phyloP scores from a whole-genome alignment of 495 filamentous ascomycete genomes.

The Neurospora intermedia region DNA sequence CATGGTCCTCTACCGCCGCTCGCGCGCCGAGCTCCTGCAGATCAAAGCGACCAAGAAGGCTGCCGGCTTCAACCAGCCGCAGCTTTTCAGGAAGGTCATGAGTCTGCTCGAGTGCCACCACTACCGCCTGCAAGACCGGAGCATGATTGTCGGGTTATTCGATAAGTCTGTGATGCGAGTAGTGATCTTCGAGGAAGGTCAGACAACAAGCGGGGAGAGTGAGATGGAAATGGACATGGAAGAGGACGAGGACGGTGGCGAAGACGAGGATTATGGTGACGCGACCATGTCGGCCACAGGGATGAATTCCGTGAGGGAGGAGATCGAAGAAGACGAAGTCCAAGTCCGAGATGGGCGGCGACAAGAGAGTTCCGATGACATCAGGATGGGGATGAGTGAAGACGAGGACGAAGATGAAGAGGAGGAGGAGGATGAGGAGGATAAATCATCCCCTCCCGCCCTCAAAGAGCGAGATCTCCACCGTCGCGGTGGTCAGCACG shows the following conservation, averaged over 20 bases:
- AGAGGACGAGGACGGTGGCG: constrained; percentile 8
- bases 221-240: constrained; percentile 2
- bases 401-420: constrained; percentile 8
- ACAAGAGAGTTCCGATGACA: constrained; percentile 3
- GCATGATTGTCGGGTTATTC: constrained; percentile 86
- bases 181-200: constrained; percentile 54
- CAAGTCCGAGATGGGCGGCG: neutral
- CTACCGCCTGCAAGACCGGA: constrained; percentile 71
- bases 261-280: constrained; percentile 3
- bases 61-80: constrained; percentile 59
- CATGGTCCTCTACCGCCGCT: constrained; percentile 71
- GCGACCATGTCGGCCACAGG: neutral
- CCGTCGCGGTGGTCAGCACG: neutral
- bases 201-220: constrained; percentile 2
- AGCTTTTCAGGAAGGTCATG: constrained; percentile 76
- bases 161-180: constrained; percentile 76
- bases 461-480: neutral
- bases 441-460: constrained; percentile 18
- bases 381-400: constrained; percentile 8
- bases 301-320: neutral
- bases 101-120: constrained; percentile 80
- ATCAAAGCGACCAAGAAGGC: constrained; percentile 40
- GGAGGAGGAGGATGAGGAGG: constrained; percentile 4
- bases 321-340: constrained; percentile 2
- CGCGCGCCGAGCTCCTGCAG: constrained; percentile 59